Base-by-base conservation (phyloP, 129 eudicot genomes). In the Ambrosia artemisiifolia region DNA sequence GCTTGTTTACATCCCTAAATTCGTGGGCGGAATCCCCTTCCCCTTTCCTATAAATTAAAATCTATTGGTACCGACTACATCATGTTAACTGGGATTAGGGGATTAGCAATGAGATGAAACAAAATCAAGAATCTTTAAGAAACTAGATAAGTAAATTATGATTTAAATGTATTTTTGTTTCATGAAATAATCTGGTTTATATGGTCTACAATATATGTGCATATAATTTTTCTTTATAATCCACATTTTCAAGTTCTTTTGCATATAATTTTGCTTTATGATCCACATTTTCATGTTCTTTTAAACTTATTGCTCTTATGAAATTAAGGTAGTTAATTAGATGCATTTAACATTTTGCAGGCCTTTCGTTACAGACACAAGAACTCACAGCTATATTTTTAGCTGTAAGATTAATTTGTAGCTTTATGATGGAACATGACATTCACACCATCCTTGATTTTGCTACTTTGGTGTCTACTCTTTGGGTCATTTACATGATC, bases 401-500 rank as follows among this genome's bases (percentile, higher is more conserved):
- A 72, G 92, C 82, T 28, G 88, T 82, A 70, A 88, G 98, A 79
- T 72, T 94, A 57, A 16, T 59, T 30, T 93, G 96, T 63, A 87
- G 93, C 79, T 80, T 57, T 69, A 49, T 76, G 71, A 82, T 93
- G 87, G 95, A 87, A 82, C 86, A 81, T 17, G 98, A 93, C 86
- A 84, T 93, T 63, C 96, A 93, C 78, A 90, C 96, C 3, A 47
- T 87, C 43, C 96, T 93, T 40, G 98, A 93, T 80, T 84, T 83
- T 6, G 78, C 85, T 43, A 90, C 96, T 1, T 86, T 93, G 50
- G 75, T 77, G 38, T 80, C 90, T 32, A 93, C 98, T 56, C 73
- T 80, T 55, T 93, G 98, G 98, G 96, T 90, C 17, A 81, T 93
- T 11, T 92, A 89, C 74, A 92, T 92, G 98, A 92, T 92, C 63